phyloP scores from a whole-genome alignment of 108 stramenopile genomes.

The Nannochloropsis salina region DNA sequence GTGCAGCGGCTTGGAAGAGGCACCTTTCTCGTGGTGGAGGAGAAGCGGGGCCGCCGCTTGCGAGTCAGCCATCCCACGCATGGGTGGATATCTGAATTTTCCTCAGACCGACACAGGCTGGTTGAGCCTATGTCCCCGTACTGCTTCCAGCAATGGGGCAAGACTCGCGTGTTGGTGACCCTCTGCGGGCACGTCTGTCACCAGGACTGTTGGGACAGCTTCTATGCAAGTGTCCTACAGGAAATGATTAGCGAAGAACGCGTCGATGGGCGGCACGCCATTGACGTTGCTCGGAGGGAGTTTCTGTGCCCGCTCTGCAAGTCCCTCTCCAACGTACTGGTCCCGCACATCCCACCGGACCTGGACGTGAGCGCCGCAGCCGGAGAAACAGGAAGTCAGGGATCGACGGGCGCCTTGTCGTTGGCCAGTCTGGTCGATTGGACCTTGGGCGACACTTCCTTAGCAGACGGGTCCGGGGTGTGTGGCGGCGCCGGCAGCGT shows the following conservation, averaged over 20 bases:
- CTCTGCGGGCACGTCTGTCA: conserved; percentile 97
- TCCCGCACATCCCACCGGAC: conserved; percentile 69
- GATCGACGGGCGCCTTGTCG: background rate
- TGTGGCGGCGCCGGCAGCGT: background rate
- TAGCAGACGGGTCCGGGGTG: background rate
- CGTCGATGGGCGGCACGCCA: conserved; percentile 80
- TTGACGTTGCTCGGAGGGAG: conserved; percentile 82
- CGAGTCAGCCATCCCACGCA: background rate
- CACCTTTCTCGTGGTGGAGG: background rate
- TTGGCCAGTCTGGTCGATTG: background rate
- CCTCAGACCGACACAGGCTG: background rate
- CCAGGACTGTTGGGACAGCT: conserved; percentile 78
- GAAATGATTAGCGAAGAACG: conserved; percentile 60
- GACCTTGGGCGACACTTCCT: background rate
- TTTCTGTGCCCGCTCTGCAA: conserved; percentile 95
- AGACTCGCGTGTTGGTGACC: conserved; percentile 36
- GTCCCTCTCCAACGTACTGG: conserved; percentile 80
- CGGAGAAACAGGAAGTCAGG: background rate
- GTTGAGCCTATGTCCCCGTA: background rate
- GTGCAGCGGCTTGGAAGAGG: background rate
- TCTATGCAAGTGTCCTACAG: conserved; percentile 76
- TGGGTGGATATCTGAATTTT: background rate
- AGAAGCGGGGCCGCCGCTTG: background rate
- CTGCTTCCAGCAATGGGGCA: conserved; percentile 35
- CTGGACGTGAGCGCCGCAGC: background rate